Percentiles rank a stretch among this genome's conserved stretches.
These are phyloP conservation scores for Melampsora larici-populina DNA, from an alignment of 1,284 basidiomycete species.

Conservation along the genomic window DNA sequence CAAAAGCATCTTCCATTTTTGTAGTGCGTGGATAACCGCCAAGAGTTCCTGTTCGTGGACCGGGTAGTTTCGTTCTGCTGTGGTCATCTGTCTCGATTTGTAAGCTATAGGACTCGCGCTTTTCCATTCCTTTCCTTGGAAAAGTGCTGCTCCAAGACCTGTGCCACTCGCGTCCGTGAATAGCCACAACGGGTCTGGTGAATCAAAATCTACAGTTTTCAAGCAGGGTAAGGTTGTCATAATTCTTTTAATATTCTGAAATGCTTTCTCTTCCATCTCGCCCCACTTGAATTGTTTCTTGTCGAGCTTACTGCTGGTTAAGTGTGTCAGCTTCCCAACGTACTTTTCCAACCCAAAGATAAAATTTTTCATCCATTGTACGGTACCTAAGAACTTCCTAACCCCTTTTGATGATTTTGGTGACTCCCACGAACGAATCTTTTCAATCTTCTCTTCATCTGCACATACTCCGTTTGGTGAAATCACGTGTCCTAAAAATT, in stretches of 20 bases:
- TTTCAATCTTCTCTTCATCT: slow-evolving; percentile 53
- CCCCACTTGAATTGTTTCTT: neutral
- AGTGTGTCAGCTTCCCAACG: too few relatives aligned
- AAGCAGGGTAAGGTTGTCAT: slow-evolving; percentile 50
- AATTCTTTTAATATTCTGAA: slow-evolving; percentile 55
- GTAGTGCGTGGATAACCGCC: neutral
- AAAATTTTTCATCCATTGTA: too few relatives aligned
- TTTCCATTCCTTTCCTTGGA: slow-evolving; percentile 4
- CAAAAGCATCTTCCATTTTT: slow-evolving; percentile 6
- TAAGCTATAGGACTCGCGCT: slow-evolving; percentile 39
- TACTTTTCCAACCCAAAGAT: too few relatives aligned
- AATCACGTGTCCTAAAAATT: slow-evolving; percentile 56
- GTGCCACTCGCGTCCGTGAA: slow-evolving; percentile 41
- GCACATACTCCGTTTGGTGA: slow-evolving; percentile 52
- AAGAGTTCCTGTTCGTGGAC: neutral
- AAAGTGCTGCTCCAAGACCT: too few relatives aligned
- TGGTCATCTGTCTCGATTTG: slow-evolving; percentile 30
- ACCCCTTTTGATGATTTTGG: slow-evolving; percentile 52
- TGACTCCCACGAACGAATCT: slow-evolving; percentile 54
- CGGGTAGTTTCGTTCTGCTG: too few relatives aligned
- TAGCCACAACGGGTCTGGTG: slow-evolving; percentile 43
- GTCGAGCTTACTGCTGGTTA: too few relatives aligned
- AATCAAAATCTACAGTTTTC: slow-evolving; percentile 52
- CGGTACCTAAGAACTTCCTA: slow-evolving; percentile 55
- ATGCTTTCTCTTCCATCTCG: slow-evolving; percentile 10